Evolutionary conservation across 257 asterid species (phyloP).

Genomic region (Echites panduratus): DNA sequence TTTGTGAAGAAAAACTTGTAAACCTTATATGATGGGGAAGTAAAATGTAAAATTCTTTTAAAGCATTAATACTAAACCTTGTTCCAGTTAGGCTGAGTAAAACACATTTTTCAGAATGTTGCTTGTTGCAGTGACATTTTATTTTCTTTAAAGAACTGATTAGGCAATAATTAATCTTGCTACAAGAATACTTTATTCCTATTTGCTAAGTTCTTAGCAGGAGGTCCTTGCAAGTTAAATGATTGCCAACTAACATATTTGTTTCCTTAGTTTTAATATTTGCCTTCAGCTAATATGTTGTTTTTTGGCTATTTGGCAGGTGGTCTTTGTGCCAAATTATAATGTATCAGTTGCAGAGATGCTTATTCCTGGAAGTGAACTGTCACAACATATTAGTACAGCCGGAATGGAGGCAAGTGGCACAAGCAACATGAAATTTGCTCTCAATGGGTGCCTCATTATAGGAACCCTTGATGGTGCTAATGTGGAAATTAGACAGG

Average conservation of each 20-base stretch:
- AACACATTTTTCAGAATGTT: background rate
- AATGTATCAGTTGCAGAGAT: conserved; percentile 98
- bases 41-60: background rate
- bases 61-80: background rate
- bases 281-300: conserved; percentile 3
- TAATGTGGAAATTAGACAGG: conserved; percentile 96
- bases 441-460: conserved; percentile 95
- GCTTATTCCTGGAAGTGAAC: conserved; percentile 97
- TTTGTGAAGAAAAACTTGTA: background rate
- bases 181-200: background rate
- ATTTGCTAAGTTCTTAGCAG: background rate
- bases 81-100: background rate
- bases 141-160: background rate
- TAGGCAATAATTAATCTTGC: background rate
- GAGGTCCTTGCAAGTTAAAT: background rate
- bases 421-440: conserved; percentile 98
- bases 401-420: conserved; percentile 99
- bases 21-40: background rate
- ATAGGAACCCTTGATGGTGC: conserved; percentile 98
- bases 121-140: background rate
- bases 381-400: conserved; percentile 97
- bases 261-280: background rate
- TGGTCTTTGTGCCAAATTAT: conserved; percentile 93
- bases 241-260: background rate
- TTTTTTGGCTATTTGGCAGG: conserved; percentile 36